phyloP scores from a whole-genome alignment of 179 eudicot species.

The Patellifolia procumbens region DNA sequence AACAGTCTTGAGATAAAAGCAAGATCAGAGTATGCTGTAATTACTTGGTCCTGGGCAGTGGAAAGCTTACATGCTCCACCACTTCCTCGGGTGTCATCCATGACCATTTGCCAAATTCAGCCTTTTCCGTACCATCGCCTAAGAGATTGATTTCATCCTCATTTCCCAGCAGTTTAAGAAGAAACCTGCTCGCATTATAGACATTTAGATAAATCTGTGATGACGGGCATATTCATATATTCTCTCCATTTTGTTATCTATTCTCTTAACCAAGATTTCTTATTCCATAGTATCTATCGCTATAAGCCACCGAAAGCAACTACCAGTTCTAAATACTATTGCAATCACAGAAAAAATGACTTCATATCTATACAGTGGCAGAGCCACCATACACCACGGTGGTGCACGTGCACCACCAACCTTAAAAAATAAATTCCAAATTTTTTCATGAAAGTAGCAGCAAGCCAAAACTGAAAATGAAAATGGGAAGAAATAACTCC shows the following conservation, averaged over 20 bases:
- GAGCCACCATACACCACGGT: no score
- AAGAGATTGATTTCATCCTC: slow-evolving; percentile 80
- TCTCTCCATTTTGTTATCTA: background rate
- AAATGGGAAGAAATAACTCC: no score
- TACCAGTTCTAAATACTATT: background rate
- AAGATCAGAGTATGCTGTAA: no score
- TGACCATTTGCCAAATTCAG: slow-evolving; percentile 93
- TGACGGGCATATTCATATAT: background rate
- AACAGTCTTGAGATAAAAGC: background rate
- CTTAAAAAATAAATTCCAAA: no score
- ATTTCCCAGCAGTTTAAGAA: slow-evolving; percentile 69
- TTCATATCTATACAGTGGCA: no score
- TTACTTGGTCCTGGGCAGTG: background rate
- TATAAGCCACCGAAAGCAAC: background rate
- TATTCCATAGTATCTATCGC: background rate
- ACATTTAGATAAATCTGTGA: background rate
- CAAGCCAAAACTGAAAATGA: no score
- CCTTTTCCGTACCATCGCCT: slow-evolving; percentile 91
- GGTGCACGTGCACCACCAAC: no score
- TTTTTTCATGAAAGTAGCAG: no score
- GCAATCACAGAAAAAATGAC: background rate
- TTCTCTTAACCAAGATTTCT: background rate
- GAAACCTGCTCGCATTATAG: slow-evolving; percentile 52
- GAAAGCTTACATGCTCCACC: slow-evolving; percentile 54
- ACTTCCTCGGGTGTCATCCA: slow-evolving; percentile 90